Evolutionary conservation across 2,329 filamentous ascomycete species (phyloP), one percentile per base, ranked within the genome.

Genomic region (Epicoccum sorghinum): DNA sequence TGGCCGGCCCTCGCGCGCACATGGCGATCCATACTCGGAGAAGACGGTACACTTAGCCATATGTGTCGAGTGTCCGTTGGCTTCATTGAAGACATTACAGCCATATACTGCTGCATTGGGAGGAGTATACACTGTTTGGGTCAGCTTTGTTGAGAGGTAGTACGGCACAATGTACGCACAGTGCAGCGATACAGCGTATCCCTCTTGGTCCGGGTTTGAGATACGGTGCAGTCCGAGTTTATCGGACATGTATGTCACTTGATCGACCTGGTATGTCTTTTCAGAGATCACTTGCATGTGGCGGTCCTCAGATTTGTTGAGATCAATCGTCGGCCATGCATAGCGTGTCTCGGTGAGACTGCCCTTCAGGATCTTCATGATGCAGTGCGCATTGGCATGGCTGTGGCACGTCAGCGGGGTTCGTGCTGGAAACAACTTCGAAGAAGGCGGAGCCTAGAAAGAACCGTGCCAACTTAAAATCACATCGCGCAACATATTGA

Each of bases 171-270:
- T 30, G 12, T 3, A 24, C 83, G 69, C 77, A 86, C 84, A 77
- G 77, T 97, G 93, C 60, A 97, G 78, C 52, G 91, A 96, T 43
- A 96, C 87, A 61, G 92, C 93, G 69, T 89, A 87, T 71, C 91
- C 85, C 66, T 83, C 81, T 42, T 79, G 76, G 63, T 89, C 86
- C 24, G 85, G 84, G 74, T 96, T 96, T 61, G 84, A 86, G 55
- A 96, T 88, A 48, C 87, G 86, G 77, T 97, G 93, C 37, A 97
- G 80, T 18, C 93, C 93, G 25, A 96, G 85, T 77, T 91, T 72
- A 72, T 96, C 93, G 35, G 90, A 89, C 88, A 97, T 96, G 75
- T 96, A 96, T 7, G 91, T 88, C 35, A 96, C 91, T 58, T 89
- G 80, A 61, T 93, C 88, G 69, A 88, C 81, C 44, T 80, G 77